Conservation (phyloP, 2,329 filamentous ascomycete genomes). For the Rhexocercosporidium sp. region DNA sequence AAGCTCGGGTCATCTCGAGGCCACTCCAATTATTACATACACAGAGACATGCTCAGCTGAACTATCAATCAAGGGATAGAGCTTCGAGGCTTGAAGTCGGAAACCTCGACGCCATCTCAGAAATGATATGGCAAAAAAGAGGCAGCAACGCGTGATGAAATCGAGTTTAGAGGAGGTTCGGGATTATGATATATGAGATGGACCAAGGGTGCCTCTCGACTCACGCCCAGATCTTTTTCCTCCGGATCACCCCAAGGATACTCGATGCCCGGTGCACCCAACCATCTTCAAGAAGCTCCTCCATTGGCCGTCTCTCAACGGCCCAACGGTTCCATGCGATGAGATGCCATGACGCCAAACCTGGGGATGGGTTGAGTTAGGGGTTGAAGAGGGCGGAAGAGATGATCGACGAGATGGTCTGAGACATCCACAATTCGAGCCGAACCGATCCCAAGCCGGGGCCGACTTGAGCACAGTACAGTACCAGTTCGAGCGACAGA, state of each 20-base stretch:
- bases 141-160: not conserved
- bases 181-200: conserved; percentile 9
- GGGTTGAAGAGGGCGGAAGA: not conserved
- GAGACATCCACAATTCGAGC: not conserved
- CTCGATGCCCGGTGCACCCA: not conserved
- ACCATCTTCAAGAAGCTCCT: not conserved
- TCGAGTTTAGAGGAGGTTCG: not conserved
- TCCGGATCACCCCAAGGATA: not conserved
- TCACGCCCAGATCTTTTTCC: conserved; percentile 3
- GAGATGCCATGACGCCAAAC: not conserved
- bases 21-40: not conserved
- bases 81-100: not conserved
- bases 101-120: not conserved
- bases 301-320: not conserved
- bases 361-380: not conserved
- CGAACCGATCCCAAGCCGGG: not conserved
- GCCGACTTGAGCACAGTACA: not conserved
- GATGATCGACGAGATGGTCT: not conserved
- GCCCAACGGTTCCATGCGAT: not conserved
- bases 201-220: not conserved
- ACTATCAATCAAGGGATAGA: not conserved
- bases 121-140: not conserved
- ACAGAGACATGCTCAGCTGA: not conserved
- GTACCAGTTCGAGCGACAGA: not conserved
- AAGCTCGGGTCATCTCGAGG: conserved; percentile 1